Evolutionary conservation across 106 monocot species (phyloP).

Genomic region (Triglochin maritima): DNA sequence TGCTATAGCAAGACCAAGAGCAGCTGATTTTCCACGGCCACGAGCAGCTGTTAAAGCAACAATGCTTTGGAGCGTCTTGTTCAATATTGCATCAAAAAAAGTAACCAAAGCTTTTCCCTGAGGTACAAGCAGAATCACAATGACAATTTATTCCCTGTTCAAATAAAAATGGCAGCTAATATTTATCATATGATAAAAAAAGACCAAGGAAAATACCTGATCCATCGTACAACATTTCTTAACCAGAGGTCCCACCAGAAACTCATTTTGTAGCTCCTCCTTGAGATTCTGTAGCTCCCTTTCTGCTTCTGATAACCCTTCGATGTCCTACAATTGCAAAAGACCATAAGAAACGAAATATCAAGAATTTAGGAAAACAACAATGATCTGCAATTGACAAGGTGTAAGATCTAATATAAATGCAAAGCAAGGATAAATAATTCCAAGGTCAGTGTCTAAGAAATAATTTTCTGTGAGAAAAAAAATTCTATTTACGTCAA

Average conservation of each 20-base stretch:
- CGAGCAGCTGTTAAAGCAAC: slow-evolving; percentile 89
- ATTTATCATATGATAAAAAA: neutral
- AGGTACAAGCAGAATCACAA: neutral
- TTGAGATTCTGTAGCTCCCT: slow-evolving; percentile 73
- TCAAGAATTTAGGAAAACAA: neutral
- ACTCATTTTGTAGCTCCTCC: slow-evolving; percentile 70
- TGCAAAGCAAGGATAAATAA: too few relatives aligned
- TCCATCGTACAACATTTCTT: slow-evolving; percentile 88
- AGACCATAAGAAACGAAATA: neutral
- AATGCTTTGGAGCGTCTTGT: slow-evolving; percentile 73
- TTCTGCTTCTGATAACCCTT: slow-evolving; percentile 73
- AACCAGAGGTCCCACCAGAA: slow-evolving; percentile 82
- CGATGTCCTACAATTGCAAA: slow-evolving; percentile 44
- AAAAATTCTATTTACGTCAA: too few relatives aligned
- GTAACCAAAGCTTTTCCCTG: slow-evolving; percentile 82
- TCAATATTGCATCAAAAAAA: slow-evolving; percentile 80
- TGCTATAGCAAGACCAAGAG: slow-evolving; percentile 90
- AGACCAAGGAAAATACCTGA: slow-evolving; percentile 32
- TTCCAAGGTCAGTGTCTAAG: too few relatives aligned
- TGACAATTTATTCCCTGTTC: neutral
- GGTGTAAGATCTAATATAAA: neutral
- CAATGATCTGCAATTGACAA: neutral
- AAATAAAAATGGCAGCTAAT: too few relatives aligned
- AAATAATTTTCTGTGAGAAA: too few relatives aligned
- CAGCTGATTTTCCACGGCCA: slow-evolving; percentile 97